Base-by-base conservation (phyloP, 23 red algal species). In the Gracilaria caudata region DNA sequence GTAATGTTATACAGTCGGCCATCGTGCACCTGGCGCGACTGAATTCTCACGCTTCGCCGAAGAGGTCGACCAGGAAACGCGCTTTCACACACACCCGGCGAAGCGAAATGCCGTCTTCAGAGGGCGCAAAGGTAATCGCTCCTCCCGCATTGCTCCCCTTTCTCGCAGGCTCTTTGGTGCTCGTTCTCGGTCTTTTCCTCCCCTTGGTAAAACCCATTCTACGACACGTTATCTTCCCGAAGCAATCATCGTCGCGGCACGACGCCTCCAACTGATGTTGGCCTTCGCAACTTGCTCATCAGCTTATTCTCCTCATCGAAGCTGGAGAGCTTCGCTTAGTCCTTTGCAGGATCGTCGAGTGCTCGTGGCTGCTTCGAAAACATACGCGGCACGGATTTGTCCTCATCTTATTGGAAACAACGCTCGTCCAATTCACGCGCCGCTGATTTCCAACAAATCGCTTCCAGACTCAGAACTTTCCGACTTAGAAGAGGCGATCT, bases 381-480 rank as follows among this genome's bases (percentile, higher is more conserved):
- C 46, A n/a, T 86, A 86, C 68, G 82, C 82, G 2, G 35, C 82
- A 26, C 43, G 44, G 16, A 46, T 86, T 32, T 45, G 39, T 38
- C 25, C 82, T 38, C 44, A 34, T 7, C 68, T 86, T 16, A 74
- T 86, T 20, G 64, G 76, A 33, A 76, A 23, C 7, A 47, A 45
- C 16, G 82, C 82, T 33, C 61, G 82, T 11, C 82, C 82, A 33
- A 41, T 86, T 73, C 68, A 73, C 51, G 34, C 45, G 14, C 82
- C 82, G 44, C 57, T 76, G 14, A 86, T 86, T 38, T 58, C 43
- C 8, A 86, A 61, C 26, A 76, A 40, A 6, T 12, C 63, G 4
- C 63, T 86, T 41, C 55, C 82, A 34, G 82, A 51, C 0, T 20
- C 65, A 51, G 64, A 73, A 4, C 24, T 37, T 29, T 60, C 43